Base-by-base conservation (phyloP, 306 rosid genomes). In the Lathyrus oleraceus region DNA sequence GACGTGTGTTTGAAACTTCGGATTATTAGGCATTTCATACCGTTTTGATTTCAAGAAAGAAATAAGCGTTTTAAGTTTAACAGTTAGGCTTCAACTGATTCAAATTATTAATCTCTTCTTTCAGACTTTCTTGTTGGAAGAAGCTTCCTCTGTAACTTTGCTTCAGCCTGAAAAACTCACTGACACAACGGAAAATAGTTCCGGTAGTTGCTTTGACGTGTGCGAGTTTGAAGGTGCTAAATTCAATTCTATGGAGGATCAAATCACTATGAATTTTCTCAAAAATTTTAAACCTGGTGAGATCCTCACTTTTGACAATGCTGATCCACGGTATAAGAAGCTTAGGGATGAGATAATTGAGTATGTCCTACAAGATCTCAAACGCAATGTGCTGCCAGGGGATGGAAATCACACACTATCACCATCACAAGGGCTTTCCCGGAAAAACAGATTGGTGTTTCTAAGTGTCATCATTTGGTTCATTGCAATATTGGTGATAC, bases 271-370 rank as follows among this genome's bases (percentile, higher is more conserved):
- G 30, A 72, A 43, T 67, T 76, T 62, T 64, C 75, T 88, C 48
- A 69, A 60, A 75, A 69, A 77, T 53, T 81, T 76, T 27, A 58
- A 65, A 56, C 42, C 70, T 74, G 77, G 78, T 78, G 75, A 74
- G 61, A 54, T 76, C 65, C 76, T 81, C 52, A 74, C 69, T 39
- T 83, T 83, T 28, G 36, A 25, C 8, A 71, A 74, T 66, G 61
- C 53, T 70, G 87, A 71, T 71, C 77, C 73, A 20, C 78, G 60
- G 69, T 75, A 85, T 39, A 80, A 81, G 82, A 87, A 85, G 83
- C 68, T 91, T 65, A 67, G 81, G 69, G 81, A 83, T 51, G 83
- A 73, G 47, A 63, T 89, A 75, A 19, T 86, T 71, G 80, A 78
- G 71, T 74, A 81, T 69, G 82, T 81, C 10, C 15, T 81, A 17